Percentiles rank a stretch among this genome's conserved stretches.
phyloP scores from a whole-genome alignment of 179 eudicot species.

The Spergularia azorica region DNA sequence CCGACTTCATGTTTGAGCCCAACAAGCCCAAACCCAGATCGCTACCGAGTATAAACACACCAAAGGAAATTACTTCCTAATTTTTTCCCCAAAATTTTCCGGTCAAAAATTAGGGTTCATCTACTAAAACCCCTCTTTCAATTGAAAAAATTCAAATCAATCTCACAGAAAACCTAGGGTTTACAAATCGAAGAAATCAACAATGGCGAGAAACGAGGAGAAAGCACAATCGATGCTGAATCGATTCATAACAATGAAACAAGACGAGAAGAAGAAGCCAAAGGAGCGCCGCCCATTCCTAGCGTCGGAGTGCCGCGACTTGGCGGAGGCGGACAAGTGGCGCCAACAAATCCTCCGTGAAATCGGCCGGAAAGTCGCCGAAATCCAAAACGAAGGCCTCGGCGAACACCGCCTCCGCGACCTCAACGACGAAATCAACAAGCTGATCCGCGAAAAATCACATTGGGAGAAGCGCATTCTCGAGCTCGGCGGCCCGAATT shows the following conservation, averaged over 20 bases:
- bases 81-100: too few relatives aligned
- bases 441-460: slow-evolving; percentile 65
- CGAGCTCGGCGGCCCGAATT: slow-evolving; percentile 88
- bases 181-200: background rate
- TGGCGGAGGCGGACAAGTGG: slow-evolving; percentile 94
- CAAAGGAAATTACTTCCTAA: too few relatives aligned
- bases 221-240: slow-evolving; percentile 96
- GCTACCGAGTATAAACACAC: too few relatives aligned
- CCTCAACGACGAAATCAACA: slow-evolving; percentile 87
- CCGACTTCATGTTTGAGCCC: too few relatives aligned
- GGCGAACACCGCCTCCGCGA: slow-evolving; percentile 90
- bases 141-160: too few relatives aligned
- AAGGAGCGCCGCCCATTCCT: slow-evolving; percentile 85
- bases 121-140: background rate
- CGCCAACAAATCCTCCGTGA: slow-evolving; percentile 89
- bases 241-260: slow-evolving; percentile 77
- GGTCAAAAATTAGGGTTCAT: background rate
- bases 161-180: background rate
- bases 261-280: slow-evolving; percentile 86
- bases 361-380: slow-evolving; percentile 85
- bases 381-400: slow-evolving; percentile 89
- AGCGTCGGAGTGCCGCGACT: slow-evolving; percentile 91
- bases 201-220: slow-evolving; percentile 93
- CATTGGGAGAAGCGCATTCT: slow-evolving; percentile 88
- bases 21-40: too few relatives aligned